Evolutionary conservation across 768 basidiomycete genomes (phyloP).

Genomic region (Suillus brevipes): DNA sequence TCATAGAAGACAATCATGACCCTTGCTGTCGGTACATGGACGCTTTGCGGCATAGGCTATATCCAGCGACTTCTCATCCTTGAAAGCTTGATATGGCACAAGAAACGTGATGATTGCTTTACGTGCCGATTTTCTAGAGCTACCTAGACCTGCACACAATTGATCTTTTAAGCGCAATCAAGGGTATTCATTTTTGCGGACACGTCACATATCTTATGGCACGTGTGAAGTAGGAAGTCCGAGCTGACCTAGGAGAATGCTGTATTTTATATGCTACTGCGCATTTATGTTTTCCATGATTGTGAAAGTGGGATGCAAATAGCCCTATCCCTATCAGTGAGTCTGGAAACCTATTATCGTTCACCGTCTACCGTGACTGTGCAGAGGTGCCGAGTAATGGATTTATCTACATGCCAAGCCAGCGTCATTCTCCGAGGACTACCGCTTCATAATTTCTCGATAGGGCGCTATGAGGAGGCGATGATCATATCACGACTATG

Average conservation of each 20-base stretch:
- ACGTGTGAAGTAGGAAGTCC: not conserved
- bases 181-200: conserved; percentile 1
- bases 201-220: conserved; percentile 1
- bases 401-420: not conserved
- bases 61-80: not conserved
- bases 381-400: not conserved
- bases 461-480: not conserved
- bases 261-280: not conserved
- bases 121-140: not conserved
- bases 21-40: not conserved
- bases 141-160: not conserved
- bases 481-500: not conserved
- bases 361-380: not conserved
- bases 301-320: not conserved
- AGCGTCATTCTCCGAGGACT: conserved; percentile 2
- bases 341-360: not conserved
- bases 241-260: not conserved
- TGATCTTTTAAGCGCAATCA: not conserved
- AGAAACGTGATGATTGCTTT: not conserved
- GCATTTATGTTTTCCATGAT: not conserved
- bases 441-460: not conserved
- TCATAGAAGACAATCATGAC: too few relatives aligned
- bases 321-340: not conserved
- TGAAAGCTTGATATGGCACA: not conserved
- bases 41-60: not conserved